These are phyloP conservation scores for Begonia fuchsioides DNA, from an alignment of 306 rosid species.

Conservation along the genomic window DNA sequence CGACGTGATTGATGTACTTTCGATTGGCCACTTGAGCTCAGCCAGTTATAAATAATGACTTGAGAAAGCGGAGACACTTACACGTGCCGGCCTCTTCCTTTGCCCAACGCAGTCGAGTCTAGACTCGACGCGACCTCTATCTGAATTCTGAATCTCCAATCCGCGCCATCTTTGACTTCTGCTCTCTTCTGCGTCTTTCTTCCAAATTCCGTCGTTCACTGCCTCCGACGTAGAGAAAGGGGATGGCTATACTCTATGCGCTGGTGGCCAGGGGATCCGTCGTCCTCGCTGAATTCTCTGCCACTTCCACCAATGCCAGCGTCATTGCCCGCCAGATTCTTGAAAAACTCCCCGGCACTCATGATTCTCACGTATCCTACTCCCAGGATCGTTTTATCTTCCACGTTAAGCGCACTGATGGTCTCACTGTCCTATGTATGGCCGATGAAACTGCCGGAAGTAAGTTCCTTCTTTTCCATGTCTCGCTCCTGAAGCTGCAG, in stretches of 20 bases:
- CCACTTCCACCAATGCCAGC: slow-evolving; percentile 75
- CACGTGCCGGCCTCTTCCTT: too few relatives aligned
- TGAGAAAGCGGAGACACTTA: too few relatives aligned
- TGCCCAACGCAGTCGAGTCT: too few relatives aligned
- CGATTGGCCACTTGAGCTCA: too few relatives aligned
- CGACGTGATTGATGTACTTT: too few relatives aligned
- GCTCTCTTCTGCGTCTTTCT: too few relatives aligned
- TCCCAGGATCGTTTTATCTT: slow-evolving; percentile 91
- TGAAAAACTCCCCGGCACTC: slow-evolving; percentile 63
- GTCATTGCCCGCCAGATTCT: slow-evolving; percentile 61
- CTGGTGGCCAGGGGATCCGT: slow-evolving; percentile 93
- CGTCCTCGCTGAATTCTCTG: slow-evolving; percentile 69
- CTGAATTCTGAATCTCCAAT: too few relatives aligned
- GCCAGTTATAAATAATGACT: too few relatives aligned
- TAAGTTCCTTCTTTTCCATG: slow-evolving; percentile 13
- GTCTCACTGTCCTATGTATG: slow-evolving; percentile 96
- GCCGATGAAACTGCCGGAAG: slow-evolving; percentile 90
- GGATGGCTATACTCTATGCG: slow-evolving; percentile 79
- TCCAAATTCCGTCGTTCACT: too few relatives aligned
- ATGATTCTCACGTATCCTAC: slow-evolving; percentile 72
- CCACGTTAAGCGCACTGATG: slow-evolving; percentile 94
- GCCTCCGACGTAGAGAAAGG: background rate
- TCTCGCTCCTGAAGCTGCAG: too few relatives aligned
- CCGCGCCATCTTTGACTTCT: too few relatives aligned
- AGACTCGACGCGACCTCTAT: too few relatives aligned